Conservation (phyloP, 164 flowering plant species). For the Chimonanthus salicifolius region DNA sequence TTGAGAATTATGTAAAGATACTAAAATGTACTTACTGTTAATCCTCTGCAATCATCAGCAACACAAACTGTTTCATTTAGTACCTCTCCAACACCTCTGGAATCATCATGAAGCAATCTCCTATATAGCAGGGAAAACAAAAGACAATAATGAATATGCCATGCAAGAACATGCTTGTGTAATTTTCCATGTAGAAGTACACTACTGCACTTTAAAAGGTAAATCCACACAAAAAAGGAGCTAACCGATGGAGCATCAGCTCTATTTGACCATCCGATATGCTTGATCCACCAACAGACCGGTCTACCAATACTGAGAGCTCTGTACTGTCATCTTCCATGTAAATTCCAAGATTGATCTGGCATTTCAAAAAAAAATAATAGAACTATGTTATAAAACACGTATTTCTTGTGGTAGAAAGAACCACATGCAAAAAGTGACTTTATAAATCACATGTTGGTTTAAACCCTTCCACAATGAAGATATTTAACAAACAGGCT, state of each 20-base stretch:
- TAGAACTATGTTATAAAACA: neutral
- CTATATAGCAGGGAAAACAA: conserved; percentile 23
- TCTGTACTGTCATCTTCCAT: conserved; percentile 53
- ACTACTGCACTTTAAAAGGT: neutral
- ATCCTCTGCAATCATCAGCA: conserved; percentile 56
- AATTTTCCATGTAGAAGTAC: neutral
- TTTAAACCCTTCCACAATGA: too few relatives aligned
- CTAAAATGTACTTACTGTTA: conserved; percentile 54
- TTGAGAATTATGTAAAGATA: neutral
- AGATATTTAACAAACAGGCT: too few relatives aligned
- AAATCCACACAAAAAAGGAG: neutral
- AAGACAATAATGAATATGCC: neutral
- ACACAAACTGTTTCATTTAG: conserved; percentile 76
- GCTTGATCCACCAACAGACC: conserved; percentile 91
- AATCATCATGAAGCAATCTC: conserved; percentile 86
- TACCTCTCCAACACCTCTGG: conserved; percentile 89
- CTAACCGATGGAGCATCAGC: conserved; percentile 90
- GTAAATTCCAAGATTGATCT: conserved; percentile 93
- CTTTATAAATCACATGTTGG: neutral
- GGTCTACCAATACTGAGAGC: conserved; percentile 86
- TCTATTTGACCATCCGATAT: conserved; percentile 82
- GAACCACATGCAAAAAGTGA: neutral
- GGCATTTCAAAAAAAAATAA: conserved; percentile 7
- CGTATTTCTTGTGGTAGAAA: too few relatives aligned
- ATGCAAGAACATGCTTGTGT: neutral